Evolutionary conservation across 139 green algal species (phyloP).

Genomic region (Tetradesmus obliquus): DNA sequence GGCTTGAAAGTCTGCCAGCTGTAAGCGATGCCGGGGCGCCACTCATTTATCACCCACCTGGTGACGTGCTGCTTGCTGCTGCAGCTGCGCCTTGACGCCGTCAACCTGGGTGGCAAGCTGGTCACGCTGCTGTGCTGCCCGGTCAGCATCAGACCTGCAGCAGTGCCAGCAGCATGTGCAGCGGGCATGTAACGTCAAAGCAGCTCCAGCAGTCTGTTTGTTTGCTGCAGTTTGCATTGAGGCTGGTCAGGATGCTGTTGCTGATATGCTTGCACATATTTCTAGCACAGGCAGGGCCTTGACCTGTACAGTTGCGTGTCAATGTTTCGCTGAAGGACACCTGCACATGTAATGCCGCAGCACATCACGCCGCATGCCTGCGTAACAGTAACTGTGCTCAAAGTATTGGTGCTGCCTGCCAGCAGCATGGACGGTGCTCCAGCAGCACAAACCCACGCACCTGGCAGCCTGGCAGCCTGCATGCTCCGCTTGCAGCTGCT

Average conservation of each 20-base stretch:
- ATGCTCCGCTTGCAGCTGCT: constrained; percentile 30
- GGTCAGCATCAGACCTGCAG: constrained; percentile 4
- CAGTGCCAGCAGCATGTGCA: neutral
- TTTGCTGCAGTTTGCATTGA: too few species aligned
- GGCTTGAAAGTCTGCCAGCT: too few species aligned
- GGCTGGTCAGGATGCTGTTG: too few species aligned
- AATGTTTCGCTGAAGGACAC: too few species aligned
- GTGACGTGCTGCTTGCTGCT: neutral
- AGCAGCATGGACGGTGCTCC: neutral
- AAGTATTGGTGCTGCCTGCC: neutral
- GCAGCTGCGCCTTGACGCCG: neutral
- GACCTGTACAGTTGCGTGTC: too few species aligned
- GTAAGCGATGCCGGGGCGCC: neutral
- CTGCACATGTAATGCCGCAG: too few species aligned
- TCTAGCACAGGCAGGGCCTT: too few species aligned
- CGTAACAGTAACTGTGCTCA: neutral
- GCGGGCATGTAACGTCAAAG: neutral
- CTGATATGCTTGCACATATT: too few species aligned
- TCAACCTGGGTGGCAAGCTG: neutral
- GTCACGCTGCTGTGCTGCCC: neutral
- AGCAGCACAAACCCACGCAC: neutral
- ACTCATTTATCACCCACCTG: neutral
- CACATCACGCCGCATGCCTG: too few species aligned
- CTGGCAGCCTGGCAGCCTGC: constrained; percentile 24
- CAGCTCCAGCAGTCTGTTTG: neutral